phyloP scores from a whole-genome alignment of 768 basidiomycete species.

The Hortiboletus flavorubellus region DNA sequence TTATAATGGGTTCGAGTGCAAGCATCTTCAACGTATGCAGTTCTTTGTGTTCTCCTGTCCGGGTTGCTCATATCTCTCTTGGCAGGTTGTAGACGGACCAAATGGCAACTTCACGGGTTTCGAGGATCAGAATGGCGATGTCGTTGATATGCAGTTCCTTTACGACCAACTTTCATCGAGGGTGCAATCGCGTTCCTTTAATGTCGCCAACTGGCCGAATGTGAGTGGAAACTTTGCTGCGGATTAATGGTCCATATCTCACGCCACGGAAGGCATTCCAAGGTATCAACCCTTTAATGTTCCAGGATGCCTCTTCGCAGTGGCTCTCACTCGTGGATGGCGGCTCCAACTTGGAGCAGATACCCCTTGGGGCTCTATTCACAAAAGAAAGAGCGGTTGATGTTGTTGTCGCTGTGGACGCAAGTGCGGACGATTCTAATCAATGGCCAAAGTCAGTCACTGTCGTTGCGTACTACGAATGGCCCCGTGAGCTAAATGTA shows the following conservation, averaged over 20 bases:
- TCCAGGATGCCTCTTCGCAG: conserved; percentile 48
- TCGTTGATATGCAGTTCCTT: conserved; percentile 41
- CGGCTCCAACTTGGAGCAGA: conserved; percentile 62
- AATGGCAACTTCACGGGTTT: conserved; percentile 35
- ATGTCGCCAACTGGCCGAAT: conserved; percentile 70
- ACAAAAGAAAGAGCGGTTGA: conserved; percentile 68
- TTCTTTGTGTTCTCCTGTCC: not conserved
- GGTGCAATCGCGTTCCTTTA: conserved; percentile 50
- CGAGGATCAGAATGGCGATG: conserved; percentile 8
- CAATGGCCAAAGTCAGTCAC: conserved; percentile 64
- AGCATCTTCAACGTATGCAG: conserved; percentile 58
- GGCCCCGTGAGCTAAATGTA: not conserved
- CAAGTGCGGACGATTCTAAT: conserved; percentile 52
- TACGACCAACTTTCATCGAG: conserved; percentile 42
- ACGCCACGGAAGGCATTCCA: conserved; percentile 42
- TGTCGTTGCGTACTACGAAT: not conserved
- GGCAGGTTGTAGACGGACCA: conserved; percentile 49
- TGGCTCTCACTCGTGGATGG: conserved; percentile 71
- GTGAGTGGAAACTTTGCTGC: conserved; percentile 19
- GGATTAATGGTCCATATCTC: not conserved
- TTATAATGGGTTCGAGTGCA: conserved; percentile 73
- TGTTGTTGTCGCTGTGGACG: conserved; percentile 73
- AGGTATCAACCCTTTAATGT: conserved; percentile 47
- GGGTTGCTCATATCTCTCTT: not conserved
- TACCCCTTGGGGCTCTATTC: conserved; percentile 70